Evolutionary conservation across 2,329 filamentous ascomycete genomes (phyloP).

Genomic region (Zelopaecilomyces penicillatus): DNA sequence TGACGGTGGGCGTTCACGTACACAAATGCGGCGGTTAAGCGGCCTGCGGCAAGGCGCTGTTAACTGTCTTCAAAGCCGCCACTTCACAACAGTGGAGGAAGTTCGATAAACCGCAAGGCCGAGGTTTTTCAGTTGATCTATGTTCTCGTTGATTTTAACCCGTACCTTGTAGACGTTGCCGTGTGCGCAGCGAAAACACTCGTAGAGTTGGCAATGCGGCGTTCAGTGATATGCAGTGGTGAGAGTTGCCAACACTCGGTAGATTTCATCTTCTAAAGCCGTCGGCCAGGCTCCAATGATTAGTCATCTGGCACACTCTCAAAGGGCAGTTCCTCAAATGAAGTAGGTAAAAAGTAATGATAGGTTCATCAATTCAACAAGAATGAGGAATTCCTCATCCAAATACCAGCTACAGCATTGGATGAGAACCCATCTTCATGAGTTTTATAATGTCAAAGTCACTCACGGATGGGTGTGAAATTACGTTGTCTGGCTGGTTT

Average conservation of each 20-base stretch:
- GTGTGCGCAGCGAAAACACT: slow-evolving; percentile 7
- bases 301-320: slow-evolving; percentile 4
- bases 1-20: background rate
- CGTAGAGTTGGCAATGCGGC: slow-evolving; percentile 12
- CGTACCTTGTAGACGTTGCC: slow-evolving; percentile 7
- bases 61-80: slow-evolving; percentile 2
- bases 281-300: slow-evolving; percentile 2
- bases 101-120: background rate
- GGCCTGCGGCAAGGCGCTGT: slow-evolving; percentile 1
- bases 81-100: background rate
- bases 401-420: no score
- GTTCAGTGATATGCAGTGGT: slow-evolving; percentile 27
- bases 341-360: no score
- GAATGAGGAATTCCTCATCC: no score
- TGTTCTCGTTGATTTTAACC: background rate
- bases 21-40: slow-evolving; percentile 9
- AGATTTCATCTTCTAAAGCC: slow-evolving; percentile 20
- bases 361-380: no score
- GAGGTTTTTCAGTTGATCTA: background rate
- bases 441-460: no score
- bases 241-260: slow-evolving; percentile 26
- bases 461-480: no score
- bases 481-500: no score
- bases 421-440: no score
- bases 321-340: no score